Percentiles rank a stretch among this genome's conserved stretches.
These are phyloP conservation scores for Peronosclerospora sorghi DNA, from an alignment of 352 stramenopile species.

Conservation along the genomic window DNA sequence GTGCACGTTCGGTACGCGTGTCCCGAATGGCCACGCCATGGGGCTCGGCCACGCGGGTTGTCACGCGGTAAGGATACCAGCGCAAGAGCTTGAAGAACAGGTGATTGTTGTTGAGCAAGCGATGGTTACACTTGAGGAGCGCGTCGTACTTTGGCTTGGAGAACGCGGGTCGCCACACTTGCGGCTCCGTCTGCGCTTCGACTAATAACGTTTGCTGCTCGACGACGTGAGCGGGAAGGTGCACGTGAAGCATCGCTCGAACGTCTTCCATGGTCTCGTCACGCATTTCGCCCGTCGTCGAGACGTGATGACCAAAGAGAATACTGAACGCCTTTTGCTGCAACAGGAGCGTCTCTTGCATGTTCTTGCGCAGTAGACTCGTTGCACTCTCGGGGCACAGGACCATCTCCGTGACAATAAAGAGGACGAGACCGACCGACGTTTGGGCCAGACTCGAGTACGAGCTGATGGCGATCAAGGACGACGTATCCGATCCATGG, in stretches of 20 bases:
- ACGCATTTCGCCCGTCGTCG: conserved; percentile 35
- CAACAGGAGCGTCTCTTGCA: conserved; percentile 56
- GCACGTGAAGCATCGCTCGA: conserved; percentile 43
- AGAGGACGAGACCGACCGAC: conserved; percentile 65
- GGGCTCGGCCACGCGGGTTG: conserved; percentile 27
- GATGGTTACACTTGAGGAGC: conserved; percentile 45
- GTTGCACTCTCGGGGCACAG: conserved; percentile 62
- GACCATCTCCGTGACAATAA: conserved; percentile 58
- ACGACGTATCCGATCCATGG: conserved; percentile 27
- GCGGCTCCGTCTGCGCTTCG: conserved; percentile 52
- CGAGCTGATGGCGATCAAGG: conserved; percentile 49
- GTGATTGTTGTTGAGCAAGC: conserved; percentile 77
- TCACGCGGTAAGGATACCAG: conserved; percentile 67
- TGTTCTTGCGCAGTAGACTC: conserved; percentile 54
- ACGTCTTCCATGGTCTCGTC: conserved; percentile 45
- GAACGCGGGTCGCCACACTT: conserved; percentile 59
- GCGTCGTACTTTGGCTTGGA: conserved; percentile 66
- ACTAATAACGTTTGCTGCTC: conserved; percentile 49
- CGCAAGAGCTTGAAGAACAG: conserved; percentile 66
- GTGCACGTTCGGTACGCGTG: conserved; percentile 1
- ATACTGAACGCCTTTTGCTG: conserved; percentile 53
- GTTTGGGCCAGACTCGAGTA: conserved; percentile 75
- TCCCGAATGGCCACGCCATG: conserved; percentile 47
- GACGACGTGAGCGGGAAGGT: conserved; percentile 40
- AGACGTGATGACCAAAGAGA: conserved; percentile 64